Evolutionary conservation across 768 basidiomycete species (phyloP), one percentile per base, ranked within the genome.

Genomic region (Auricularia heimuer): DNA sequence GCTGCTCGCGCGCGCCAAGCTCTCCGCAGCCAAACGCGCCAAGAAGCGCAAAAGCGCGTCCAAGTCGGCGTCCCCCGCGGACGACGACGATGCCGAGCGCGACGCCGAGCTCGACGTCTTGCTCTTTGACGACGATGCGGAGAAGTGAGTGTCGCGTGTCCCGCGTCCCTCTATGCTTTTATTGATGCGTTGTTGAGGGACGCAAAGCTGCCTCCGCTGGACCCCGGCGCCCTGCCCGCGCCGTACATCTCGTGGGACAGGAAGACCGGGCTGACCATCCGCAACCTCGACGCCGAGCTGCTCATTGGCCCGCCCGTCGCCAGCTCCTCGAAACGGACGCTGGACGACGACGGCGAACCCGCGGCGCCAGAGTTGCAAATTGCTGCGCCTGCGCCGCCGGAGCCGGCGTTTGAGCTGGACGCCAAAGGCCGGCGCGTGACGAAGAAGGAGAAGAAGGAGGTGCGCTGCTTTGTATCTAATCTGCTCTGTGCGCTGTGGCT

Each of bases 341-440:
- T 42, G 91, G 54, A 92, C 88, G 14, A 91, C 85, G 72, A 88
- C 81, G 68, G 80, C 90, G 73, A 82, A 79, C 74, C 90, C n/a
- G 61, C 63, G 7, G 51, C 18, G n/a, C 11, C n/a, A 21, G 54
- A 4, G 12, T 47, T 54, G 8, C 36, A 54, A 37, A 29, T 3
- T 33, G 21, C 58, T 29, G 36, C 45, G 14, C 35, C 29, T 2
- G 16, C 65, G n/a, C 33, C 62, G 16, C 18, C 62, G 21, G 16
- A 62, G 21, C 62, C 62, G 2, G 37, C 62, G 11, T 62, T n/a
- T 3, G 56, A 60, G 56, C 11, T 60, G 24, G 56, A 60, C 29
- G 56, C 56, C 7, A 60, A 60, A 29, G 56, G 56, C 12, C 21
- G 29, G 24, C 24, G 56, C 24, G 35, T 62, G 24, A 47, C 37